Base-by-base conservation (phyloP, 768 basidiomycete genomes). In the Pseudohyphozyma bogoriensis region DNA sequence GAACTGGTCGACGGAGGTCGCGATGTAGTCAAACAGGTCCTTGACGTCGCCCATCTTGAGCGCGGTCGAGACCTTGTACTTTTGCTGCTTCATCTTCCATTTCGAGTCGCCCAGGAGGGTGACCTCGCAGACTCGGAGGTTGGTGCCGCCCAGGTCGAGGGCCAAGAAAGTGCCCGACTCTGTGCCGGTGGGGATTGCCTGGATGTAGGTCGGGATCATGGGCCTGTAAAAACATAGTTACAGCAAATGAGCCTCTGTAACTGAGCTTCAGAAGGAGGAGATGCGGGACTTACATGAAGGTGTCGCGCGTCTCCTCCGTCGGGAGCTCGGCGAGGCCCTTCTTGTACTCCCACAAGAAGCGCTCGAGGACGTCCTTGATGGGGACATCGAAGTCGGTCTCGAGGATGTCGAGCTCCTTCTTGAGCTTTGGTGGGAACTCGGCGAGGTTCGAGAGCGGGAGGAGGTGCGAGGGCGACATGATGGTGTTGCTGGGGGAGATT, bases 81-180 rank as follows among this genome's bases (percentile, higher is more conserved):
- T 97, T 72, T 96, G 87, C 75, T 96, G 92, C 65, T 85, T 84
- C 60, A 99, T 79, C 47, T 79, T 80, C 76, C 97, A 97, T 22
- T 87, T 84, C 68, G 88, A 82, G 75, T 95, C 80, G 36, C 95
- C 95, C 53, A 86, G 79, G n/a, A 99, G 79, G 33, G 83, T 80
- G 51, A 97, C 89, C 73, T 96, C 60, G 61, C 68, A 68, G 33
- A 78, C 86, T 72, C 75, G 95, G 87, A 99, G 80, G 73, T 99
- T 99, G 28, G 95, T 99, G 58, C 95, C 95, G 42, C 95, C 95
- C 24, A 99, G 81, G 77, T 99, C 93, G 24, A 97, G 80, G 6
- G 95, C 92, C 55, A 97, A 82, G 75, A 95, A 99, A 9, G 90
- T 93, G 47, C 95, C 95, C 59, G 82, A 86, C 75, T 99, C 95